A percentile compares a stretch with the other conserved stretches of the same genome.
These are phyloP conservation scores for Daldinia bambusicola DNA, from an alignment of 495 filamentous ascomycete species.

Conservation along the genomic window DNA sequence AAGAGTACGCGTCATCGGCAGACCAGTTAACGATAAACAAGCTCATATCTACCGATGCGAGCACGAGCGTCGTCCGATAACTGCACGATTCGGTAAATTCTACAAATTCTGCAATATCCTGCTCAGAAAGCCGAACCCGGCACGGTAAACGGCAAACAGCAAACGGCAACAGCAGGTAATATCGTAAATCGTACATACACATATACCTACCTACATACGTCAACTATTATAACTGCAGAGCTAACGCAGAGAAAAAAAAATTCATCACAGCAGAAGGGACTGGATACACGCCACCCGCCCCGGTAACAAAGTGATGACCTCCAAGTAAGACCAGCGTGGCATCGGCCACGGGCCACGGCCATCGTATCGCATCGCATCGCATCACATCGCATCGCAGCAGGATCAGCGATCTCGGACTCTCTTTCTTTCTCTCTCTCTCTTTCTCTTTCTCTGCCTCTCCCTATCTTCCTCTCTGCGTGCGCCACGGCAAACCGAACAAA, in stretches of 20 bases:
- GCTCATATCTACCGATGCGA: conserved; percentile 15
- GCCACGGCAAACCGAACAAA: conserved; percentile 4
- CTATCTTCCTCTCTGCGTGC: no score
- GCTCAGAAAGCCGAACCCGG: neutral
- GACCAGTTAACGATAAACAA: neutral
- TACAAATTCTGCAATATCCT: neutral
- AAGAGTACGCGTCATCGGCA: conserved; percentile 13
- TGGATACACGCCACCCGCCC: conserved; percentile 12
- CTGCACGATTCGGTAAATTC: neutral
- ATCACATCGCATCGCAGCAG: neutral
- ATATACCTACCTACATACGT: no score
- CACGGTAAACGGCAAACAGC: neutral
- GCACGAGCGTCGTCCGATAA: conserved; percentile 7
- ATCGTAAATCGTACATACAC: neutral
- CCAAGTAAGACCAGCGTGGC: conserved; percentile 43
- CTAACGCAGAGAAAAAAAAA: no score
- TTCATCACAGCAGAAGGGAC: neutral
- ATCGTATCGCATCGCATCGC: no score
- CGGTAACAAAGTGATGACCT: conserved; percentile 31
- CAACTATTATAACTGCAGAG: neutral
- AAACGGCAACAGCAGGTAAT: neutral
- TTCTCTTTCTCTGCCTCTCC: conserved; percentile 19
- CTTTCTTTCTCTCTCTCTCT: conserved; percentile 15
- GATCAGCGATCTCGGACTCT: conserved; percentile 43
- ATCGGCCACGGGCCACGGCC: conserved; percentile 11